These are phyloP conservation scores for Alliaria petiolata DNA, from an alignment of 345 rosid species.

Conservation along the genomic window DNA sequence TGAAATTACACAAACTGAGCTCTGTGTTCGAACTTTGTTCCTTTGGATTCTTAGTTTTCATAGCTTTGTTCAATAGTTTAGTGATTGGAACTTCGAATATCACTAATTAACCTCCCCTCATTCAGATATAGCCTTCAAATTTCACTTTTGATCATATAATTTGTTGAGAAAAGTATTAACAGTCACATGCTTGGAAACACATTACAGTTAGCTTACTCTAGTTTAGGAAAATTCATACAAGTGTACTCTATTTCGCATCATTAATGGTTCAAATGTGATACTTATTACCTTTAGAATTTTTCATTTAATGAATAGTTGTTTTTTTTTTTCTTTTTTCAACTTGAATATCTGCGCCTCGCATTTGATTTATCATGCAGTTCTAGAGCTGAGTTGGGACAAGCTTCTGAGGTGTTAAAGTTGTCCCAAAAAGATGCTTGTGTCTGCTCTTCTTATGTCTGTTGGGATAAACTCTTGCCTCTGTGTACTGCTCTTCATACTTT, in stretches of 20 bases:
- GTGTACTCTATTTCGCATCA: no score
- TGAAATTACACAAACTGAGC: not conserved
- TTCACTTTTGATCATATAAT: not conserved
- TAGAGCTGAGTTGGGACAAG: constrained; percentile 3
- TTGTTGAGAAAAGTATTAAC: not conserved
- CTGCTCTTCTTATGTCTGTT: constrained; percentile 87
- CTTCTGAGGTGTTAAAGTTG: constrained; percentile 19
- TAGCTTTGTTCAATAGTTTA: not conserved
- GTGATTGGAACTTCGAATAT: not conserved
- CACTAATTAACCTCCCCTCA: not conserved
- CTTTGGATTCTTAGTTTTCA: no score
- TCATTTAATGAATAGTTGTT: no score
- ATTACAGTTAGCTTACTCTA: no score
- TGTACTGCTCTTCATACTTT: constrained; percentile 56
- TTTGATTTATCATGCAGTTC: constrained; percentile 19
- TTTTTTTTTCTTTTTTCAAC: not conserved
- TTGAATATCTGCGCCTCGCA: not conserved
- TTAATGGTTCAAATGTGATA: no score
- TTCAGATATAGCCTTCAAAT: not conserved
- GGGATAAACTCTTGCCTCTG: constrained; percentile 85
- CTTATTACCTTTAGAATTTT: not conserved
- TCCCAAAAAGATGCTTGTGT: constrained; percentile 65
- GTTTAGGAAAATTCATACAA: no score
- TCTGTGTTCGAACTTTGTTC: not conserved
- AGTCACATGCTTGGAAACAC: no score